phyloP scores from a whole-genome alignment of 139 green algal species.

The Mychonastes homosphaera region DNA sequence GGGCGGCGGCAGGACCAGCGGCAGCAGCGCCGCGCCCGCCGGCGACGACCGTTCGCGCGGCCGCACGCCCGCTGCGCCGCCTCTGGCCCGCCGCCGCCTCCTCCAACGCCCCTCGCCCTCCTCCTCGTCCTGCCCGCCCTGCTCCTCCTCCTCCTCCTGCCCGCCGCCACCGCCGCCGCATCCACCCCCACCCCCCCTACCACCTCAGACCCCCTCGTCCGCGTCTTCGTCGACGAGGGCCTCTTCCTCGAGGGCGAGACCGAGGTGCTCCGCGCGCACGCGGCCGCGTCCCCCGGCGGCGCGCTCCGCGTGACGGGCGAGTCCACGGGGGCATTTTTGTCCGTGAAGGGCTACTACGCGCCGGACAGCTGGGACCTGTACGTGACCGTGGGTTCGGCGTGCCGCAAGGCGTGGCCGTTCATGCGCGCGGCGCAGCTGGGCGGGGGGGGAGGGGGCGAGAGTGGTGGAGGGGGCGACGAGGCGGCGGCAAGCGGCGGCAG shows the following conservation, averaged over 20 bases:
- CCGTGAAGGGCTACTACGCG: slow-evolving; percentile 35
- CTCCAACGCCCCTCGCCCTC: neutral
- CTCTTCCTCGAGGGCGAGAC: slow-evolving; percentile 38
- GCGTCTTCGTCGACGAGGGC: slow-evolving; percentile 43
- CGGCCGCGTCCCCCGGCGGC: slow-evolving; percentile 7
- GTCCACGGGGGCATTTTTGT: slow-evolving; percentile 17
- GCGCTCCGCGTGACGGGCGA: slow-evolving; percentile 27
- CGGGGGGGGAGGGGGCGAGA: no score
- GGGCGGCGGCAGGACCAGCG: no score
- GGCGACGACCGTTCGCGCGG: neutral
- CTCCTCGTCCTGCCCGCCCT: neutral
- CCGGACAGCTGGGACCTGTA: slow-evolving; percentile 34
- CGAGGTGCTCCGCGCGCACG: slow-evolving; percentile 22
- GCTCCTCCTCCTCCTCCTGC: slow-evolving; percentile 1
- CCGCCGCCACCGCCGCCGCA: neutral
- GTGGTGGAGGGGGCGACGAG: no score
- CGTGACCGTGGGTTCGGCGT: slow-evolving; percentile 23
- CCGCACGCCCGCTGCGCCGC: neutral
- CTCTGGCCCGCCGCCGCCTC: neutral
- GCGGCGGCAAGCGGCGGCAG: no score
- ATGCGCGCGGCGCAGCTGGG: no score
- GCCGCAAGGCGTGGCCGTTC: slow-evolving; percentile 8
- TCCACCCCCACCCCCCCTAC: neutral
- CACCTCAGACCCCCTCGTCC: slow-evolving; percentile 4
- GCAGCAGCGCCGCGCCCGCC: neutral